Evolutionary conservation across 257 asterid genomes (phyloP).

Genomic region (Sherardia arvensis): DNA sequence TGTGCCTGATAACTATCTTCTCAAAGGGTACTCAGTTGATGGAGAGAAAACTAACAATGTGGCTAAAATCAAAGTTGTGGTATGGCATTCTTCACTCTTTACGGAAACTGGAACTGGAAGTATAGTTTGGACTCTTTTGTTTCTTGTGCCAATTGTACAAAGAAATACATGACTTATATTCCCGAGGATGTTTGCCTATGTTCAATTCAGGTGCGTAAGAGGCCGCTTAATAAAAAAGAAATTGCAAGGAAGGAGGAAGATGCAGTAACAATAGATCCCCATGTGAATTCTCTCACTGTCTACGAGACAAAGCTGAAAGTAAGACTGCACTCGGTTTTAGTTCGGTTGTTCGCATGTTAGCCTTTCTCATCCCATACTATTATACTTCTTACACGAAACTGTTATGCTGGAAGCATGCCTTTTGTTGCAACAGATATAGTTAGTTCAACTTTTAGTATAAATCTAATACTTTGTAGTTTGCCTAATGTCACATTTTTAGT

Average conservation of each 20-base stretch:
- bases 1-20: conserved; percentile 15
- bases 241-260: conserved; percentile 29
- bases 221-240: conserved; percentile 36
- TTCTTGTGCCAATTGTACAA: background rate
- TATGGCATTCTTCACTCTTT: conserved; percentile 6
- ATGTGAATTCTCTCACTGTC: conserved; percentile 17
- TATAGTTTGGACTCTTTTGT: background rate
- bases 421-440: background rate
- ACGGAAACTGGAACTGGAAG: background rate
- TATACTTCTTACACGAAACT: background rate
- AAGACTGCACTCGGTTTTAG: background rate
- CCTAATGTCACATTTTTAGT: background rate
- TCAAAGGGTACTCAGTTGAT: conserved; percentile 18
- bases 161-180: background rate
- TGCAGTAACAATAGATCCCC: conserved; percentile 20
- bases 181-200: background rate
- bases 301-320: conserved; percentile 32
- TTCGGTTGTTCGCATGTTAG: background rate
- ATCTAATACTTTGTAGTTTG: background rate
- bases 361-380: background rate
- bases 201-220: conserved; percentile 27
- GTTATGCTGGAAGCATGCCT: background rate
- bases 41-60: conserved; percentile 23
- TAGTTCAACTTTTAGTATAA: background rate
- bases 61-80: conserved; percentile 38